Conservation (phyloP, 495 filamentous ascomycete genomes). For the Neurospora tetrasperma region DNA sequence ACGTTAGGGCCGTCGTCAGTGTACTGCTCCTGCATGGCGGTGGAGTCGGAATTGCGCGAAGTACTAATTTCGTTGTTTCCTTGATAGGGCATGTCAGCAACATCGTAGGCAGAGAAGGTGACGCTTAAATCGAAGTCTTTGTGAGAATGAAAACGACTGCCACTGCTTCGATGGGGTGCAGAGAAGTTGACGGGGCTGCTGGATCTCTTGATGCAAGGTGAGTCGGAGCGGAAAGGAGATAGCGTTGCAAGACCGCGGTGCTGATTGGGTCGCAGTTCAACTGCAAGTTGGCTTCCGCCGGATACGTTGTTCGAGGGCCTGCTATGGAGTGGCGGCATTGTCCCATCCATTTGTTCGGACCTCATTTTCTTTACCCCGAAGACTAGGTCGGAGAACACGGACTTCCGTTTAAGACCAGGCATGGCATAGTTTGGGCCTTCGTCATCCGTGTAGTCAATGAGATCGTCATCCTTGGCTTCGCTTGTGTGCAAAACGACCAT, state of each 20-base stretch:
- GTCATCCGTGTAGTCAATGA: constrained; percentile 25
- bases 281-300: background rate
- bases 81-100: constrained; percentile 12
- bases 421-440: constrained; percentile 8
- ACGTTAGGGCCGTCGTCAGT: constrained; percentile 3
- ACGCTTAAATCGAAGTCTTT: constrained; percentile 8
- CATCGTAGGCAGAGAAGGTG: constrained; percentile 5
- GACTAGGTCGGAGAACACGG: background rate
- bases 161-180: background rate
- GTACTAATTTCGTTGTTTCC: constrained; percentile 14
- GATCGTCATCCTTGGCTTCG: constrained; percentile 1
- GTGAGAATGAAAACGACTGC: constrained; percentile 2
- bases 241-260: background rate
- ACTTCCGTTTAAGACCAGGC: constrained; percentile 1
- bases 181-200: constrained; percentile 2
- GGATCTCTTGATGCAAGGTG: background rate
- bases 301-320: background rate
- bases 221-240: background rate
- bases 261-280: background rate
- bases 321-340: background rate
- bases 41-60: constrained; percentile 3
- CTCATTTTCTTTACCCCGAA: background rate
- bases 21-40: constrained; percentile 6
- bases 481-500: background rate
- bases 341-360: background rate